Base-by-base conservation (phyloP, 2,329 filamentous ascomycete genomes). In the Penicillium italicum region DNA sequence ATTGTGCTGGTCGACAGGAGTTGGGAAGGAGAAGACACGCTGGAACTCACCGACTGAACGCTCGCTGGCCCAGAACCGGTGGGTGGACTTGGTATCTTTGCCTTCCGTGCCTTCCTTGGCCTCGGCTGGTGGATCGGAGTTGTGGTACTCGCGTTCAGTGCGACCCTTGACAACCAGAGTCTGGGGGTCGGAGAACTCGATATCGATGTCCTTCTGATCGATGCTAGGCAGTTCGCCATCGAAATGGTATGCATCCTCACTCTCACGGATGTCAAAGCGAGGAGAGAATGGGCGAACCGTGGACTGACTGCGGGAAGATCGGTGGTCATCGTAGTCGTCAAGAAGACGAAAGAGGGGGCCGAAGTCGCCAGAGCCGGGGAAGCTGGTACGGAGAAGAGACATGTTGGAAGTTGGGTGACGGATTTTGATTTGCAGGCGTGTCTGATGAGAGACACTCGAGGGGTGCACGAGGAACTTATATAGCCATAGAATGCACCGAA, bases 51-150 rank as follows among this genome's bases (percentile, higher is more conserved):
- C 84, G 12, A 84, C 74, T 0, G 77, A 79, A 62, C 84, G 81
- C 70, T 86, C 84, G 50, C 75, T 79, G 52, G 84, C 77, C 84
- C 83, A 86, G 74, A 81, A 85, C 60, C 77, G 79, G 47, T 76
- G 69, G 42, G 68, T 54, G 37, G 74, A 64, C 62, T 63, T 65
- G 50, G 53, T 56, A 36, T 51, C 53, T 10, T 62, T 62, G 22
- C 56, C 51, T 24, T 69, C 30, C 38, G 49, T 40, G 43, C 71
- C 70, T 20, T 66, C 66, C 45, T 79, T 77, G 30, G 79, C 78
- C 57, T 82, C 78, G 48, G 81, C 79, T 16, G 73, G 74, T 5
- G 78, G 72, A 61, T 79, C 57, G 8, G 57, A 28, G 28, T 62
- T 60, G 47, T 70, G 60, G 60, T 69, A 71, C 47, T 69, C 69